Base-by-base conservation (phyloP, 2,329 filamentous ascomycete genomes). In the Ophiostoma ips region DNA sequence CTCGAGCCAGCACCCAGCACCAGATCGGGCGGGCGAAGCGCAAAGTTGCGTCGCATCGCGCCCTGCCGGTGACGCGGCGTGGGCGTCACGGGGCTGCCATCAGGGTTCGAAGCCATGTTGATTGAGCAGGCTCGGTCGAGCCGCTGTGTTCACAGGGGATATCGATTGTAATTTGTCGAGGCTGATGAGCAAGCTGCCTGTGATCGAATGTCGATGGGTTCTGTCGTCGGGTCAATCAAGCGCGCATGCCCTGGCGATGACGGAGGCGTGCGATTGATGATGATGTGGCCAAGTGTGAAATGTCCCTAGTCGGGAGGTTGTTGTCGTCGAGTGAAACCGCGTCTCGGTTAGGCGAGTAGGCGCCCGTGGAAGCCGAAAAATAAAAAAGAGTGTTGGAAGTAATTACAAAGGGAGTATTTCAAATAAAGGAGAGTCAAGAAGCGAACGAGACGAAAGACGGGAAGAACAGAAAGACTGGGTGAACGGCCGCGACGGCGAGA, bases 1-100 rank as follows among this genome's bases (percentile, higher is more conserved):
- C 63, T 64, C 24, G 69, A 60, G 37, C 66, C 68, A 21, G 70
- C 18, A 11, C 55, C 52, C 10, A 45, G 7, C 16, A 40, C 36
- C 43, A 54, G 38, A 1, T 31, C 48, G 2, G 55, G 55, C 18
- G 54, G 55, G 11, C 54, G 52, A 11, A 57, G 48, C 34, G 54
- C 49, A 48, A 54, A 50, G 2, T 52, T 51, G 11, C 54, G 52
- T 16, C 52, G 46, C 28, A 53, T 46, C 11, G 44, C 54, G 38
- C 49, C 38, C 43, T 37, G 48, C 50, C 54, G 52, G 18, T 53
- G 52, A 16, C 37, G 48, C 47, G 54, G 54, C 33, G 55, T 55
- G n/a, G 55, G 55, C 47, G 55, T 56, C 51, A 52, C 51, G 30
- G 55, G 55, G 31, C 55, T 57, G 31, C 49, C 52, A 28, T 56